These are phyloP conservation scores for Ceratobasidium sp. DNA, from an alignment of 1,284 basidiomycete genomes.

Conservation along the genomic window DNA sequence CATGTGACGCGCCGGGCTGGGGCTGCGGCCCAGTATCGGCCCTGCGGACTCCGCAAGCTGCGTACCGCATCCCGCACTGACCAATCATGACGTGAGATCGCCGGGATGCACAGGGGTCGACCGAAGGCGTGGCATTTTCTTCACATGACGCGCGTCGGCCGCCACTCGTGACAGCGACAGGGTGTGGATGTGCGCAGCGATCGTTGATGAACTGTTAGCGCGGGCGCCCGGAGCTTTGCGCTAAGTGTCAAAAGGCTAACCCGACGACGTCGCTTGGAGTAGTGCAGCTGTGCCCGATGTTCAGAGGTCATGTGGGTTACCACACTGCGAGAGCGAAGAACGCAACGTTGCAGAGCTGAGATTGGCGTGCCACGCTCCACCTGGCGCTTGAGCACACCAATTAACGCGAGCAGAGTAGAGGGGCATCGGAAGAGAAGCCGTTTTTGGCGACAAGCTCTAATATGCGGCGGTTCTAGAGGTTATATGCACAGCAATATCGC, in stretches of 20 bases:
- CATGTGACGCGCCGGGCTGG: too few species aligned
- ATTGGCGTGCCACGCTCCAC: constrained; percentile 25
- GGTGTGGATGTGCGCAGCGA: constrained; percentile 3
- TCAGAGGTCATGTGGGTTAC: constrained; percentile 16
- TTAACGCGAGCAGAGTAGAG: constrained; percentile 9
- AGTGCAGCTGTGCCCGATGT: background rate
- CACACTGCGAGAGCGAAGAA: background rate
- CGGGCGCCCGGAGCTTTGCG: constrained; percentile 12
- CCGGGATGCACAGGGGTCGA: constrained; percentile 6
- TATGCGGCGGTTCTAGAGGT: constrained; percentile 14
- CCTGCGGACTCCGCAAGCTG: too few species aligned
- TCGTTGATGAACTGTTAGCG: background rate
- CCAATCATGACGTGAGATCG: constrained; percentile 23
- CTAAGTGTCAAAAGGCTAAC: background rate
- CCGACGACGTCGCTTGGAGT: background rate
- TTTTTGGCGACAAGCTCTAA: background rate
- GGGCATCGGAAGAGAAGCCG: background rate
- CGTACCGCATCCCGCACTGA: too few species aligned
- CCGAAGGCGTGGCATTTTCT: background rate
- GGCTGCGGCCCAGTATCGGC: too few species aligned
- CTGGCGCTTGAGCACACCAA: constrained; percentile 11
- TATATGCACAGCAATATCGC: background rate
- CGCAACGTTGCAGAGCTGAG: constrained; percentile 2
- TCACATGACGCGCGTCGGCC: constrained; percentile 22
- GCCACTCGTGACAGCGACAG: constrained; percentile 27